Percentiles rank a stretch among this genome's conserved stretches.
These are phyloP conservation scores for Kwoniella mangroviensis DNA, from an alignment of 768 basidiomycete genomes.

Conservation along the genomic window DNA sequence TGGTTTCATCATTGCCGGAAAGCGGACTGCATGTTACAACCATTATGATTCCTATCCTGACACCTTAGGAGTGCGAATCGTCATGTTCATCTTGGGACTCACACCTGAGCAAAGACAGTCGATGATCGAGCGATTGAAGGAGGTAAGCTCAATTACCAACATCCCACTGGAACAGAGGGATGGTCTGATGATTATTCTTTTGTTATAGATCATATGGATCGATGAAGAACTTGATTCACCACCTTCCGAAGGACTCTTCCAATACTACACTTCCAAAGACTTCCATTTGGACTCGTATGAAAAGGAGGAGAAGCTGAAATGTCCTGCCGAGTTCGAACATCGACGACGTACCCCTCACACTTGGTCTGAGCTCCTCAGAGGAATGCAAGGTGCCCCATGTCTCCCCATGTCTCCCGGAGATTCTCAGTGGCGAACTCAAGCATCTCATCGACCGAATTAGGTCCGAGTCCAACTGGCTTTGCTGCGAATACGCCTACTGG, in stretches of 20 bases:
- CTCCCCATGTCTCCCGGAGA: background rate
- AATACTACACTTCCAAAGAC: background rate
- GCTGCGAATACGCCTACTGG: background rate
- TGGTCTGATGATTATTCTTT: background rate
- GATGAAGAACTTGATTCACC: background rate
- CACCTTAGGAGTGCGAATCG: background rate
- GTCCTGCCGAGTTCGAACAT: background rate
- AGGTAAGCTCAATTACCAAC: background rate
- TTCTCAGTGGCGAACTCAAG: background rate
- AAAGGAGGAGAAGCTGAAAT: background rate
- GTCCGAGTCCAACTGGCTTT: background rate
- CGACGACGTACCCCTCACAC: background rate
- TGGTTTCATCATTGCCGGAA: background rate
- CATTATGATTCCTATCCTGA: conserved; percentile 4
- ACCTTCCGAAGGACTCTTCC: background rate
- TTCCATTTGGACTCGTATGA: background rate
- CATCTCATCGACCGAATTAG: background rate
- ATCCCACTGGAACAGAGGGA: background rate
- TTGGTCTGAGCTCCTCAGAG: background rate
- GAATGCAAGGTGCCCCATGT: background rate
- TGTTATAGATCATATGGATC: background rate
- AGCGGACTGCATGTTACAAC: background rate
- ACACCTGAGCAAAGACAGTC: background rate
- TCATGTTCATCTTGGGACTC: background rate
- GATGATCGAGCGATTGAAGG: background rate